Evolutionary conservation across 306 rosid genomes (phyloP).

Genomic region (Rosa rugosa): DNA sequence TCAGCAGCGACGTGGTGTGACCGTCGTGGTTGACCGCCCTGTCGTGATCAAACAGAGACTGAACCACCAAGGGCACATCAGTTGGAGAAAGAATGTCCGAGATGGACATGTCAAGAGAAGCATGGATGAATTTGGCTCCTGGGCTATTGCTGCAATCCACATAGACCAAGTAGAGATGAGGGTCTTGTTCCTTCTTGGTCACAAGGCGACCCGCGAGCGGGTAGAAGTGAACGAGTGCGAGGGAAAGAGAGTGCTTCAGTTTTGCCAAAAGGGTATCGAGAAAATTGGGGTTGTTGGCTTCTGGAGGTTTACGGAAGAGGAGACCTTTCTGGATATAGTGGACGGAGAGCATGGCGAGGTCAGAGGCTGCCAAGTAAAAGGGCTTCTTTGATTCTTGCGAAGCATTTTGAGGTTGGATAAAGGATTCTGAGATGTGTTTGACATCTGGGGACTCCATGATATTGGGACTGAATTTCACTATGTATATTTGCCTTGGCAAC

Average conservation of each 20-base stretch:
- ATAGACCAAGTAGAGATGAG: conserved; percentile 31
- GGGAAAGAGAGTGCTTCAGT: conserved; percentile 56
- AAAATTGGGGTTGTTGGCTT: conserved; percentile 9
- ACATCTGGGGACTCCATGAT: conserved; percentile 16
- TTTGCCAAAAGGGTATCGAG: conserved; percentile 21
- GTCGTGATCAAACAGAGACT: conserved; percentile 56
- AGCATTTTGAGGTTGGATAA: conserved; percentile 27
- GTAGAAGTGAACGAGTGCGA: conserved; percentile 55
- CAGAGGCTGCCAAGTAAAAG: conserved; percentile 44
- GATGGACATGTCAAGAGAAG: conserved; percentile 41
- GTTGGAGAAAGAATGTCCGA: conserved; percentile 52
- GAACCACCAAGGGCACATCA: conserved; percentile 51
- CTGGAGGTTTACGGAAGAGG: conserved; percentile 54
- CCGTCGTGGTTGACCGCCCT: conserved; percentile 60
- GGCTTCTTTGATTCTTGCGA: conserved; percentile 29
- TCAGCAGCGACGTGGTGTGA: conserved; percentile 47
- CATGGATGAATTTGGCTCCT: conserved; percentile 52
- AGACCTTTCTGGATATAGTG: conserved; percentile 71
- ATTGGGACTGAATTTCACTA: background rate
- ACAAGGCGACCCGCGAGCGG: conserved; percentile 59
- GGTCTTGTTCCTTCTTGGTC: conserved; percentile 28
- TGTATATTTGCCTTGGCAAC: background rate
- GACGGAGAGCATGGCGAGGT: conserved; percentile 43
- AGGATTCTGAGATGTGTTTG: conserved; percentile 33
- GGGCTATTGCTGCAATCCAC: conserved; percentile 42